Evolutionary conservation across 768 basidiomycete genomes (phyloP).

Genomic region (Psilocybe azurescens): DNA sequence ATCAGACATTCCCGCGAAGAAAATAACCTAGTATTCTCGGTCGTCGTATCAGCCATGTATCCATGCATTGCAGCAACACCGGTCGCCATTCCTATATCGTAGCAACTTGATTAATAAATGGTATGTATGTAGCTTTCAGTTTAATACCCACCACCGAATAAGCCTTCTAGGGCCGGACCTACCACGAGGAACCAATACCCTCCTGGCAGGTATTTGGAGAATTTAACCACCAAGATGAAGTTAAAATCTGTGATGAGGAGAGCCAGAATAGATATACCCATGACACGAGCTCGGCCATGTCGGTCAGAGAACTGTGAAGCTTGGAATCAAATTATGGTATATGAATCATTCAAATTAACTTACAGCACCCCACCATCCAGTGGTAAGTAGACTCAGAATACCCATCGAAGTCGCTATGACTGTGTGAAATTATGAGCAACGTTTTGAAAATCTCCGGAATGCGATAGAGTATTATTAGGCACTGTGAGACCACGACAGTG

Average conservation of each 20-base stretch:
- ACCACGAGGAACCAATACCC: constrained; percentile 82
- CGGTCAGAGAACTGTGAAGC: constrained; percentile 76
- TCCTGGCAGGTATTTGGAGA: constrained; percentile 67
- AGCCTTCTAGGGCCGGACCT: constrained; percentile 70
- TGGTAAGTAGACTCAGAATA: constrained; percentile 76
- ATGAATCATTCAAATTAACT: constrained; percentile 29
- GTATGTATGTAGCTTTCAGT: not conserved
- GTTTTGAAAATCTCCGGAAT: not conserved
- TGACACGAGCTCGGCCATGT: constrained; percentile 67
- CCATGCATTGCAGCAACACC: constrained; percentile 60
- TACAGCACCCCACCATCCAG: constrained; percentile 87
- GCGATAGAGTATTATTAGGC: not conserved
- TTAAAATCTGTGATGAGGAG: constrained; percentile 65
- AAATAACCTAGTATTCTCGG: constrained; percentile 54
- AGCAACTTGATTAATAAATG: constrained; percentile 6
- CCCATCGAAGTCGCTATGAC: constrained; percentile 72
- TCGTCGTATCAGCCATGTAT: constrained; percentile 73
- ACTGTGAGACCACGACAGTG: not conserved
- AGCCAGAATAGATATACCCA: constrained; percentile 68
- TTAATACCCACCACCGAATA: constrained; percentile 63
- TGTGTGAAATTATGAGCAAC: constrained; percentile 33
- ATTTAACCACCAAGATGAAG: constrained; percentile 69
- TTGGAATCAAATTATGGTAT: constrained; percentile 12
- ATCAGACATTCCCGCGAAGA: not conserved
- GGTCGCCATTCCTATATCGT: constrained; percentile 50